Evolutionary conservation across 179 eudicot species (phyloP), one percentile per base, ranked within the genome.

Genomic region (Sideroxylon spinosum): DNA sequence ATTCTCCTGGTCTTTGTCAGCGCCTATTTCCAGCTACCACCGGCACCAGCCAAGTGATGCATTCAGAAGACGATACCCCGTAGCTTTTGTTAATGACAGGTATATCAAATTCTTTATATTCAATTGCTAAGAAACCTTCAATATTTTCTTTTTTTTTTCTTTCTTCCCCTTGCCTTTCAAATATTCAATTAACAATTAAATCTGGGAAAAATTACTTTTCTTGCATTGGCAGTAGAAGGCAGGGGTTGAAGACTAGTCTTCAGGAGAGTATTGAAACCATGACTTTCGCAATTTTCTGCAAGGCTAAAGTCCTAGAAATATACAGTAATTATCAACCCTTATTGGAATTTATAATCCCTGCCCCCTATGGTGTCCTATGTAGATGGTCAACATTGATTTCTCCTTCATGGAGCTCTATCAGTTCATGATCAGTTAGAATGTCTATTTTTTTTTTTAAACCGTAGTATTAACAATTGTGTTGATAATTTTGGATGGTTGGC

Each of bases 1-100:
- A 59, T 23, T 50, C 19, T 71, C 65, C 83, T 37, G 88, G 83
- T 80, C 73, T 83, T 52, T 86, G 83, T n/a, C n/a, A n/a, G n/a
- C n/a, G n/a, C n/a, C n/a, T n/a, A n/a, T n/a, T n/a, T n/a, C n/a
- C n/a, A 29, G 37, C 37, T 29, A 29, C 37, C 37, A 29, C 37
- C 37, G 37, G 37, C 37, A 29, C 37, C 37, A 29, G 37, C 37
- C 37, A 29, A 29, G 37, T 29, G 37, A 29, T 29, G 37, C 2
- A 29, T 29, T 71, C 75, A 23, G 75, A 72, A 8, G 75, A 52
- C 5, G 68, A n/a, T 16, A 11, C 2, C 11, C 52, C 7, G 17
- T 55, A 55, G 59, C 16, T 55, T 55, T 52, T 29, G 55, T 52
- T 55, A 11, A 3, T 14, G 14, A 55, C 59, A 55, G 59, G 59